Conservation (phyloP, 805 yeast genomes). For the Sugiyamaella chiloensis region DNA sequence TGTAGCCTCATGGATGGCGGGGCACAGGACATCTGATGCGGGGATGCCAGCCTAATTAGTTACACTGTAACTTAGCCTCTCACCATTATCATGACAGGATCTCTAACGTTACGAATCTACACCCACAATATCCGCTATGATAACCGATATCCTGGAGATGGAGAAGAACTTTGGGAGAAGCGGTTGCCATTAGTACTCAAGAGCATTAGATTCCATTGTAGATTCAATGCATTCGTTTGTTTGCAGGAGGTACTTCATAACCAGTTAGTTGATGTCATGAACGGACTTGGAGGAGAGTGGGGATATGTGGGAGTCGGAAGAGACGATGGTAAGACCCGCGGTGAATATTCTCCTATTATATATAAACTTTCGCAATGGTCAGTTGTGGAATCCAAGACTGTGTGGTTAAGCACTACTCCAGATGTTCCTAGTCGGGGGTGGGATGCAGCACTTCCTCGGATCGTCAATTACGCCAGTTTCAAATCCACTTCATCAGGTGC, state of each 20-base stretch:
- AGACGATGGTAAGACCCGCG: constrained; percentile 46
- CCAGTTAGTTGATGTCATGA: constrained; percentile 45
- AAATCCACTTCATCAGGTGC: constrained; percentile 3
- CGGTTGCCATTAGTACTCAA: constrained; percentile 40
- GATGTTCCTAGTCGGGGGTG: constrained; percentile 50
- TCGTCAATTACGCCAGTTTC: constrained; percentile 31
- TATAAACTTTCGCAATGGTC: constrained; percentile 39
- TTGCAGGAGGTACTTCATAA: constrained; percentile 48
- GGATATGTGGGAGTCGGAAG: constrained; percentile 39
- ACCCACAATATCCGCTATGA: constrained; percentile 30
- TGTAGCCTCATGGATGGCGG: too few relatives aligned
- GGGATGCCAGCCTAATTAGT: constrained; percentile 1
- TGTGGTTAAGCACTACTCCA: constrained; percentile 47
- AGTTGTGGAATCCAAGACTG: constrained; percentile 37
- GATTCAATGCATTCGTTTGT: constrained; percentile 39
- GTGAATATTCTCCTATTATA: constrained; percentile 50
- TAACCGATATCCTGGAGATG: constrained; percentile 22
- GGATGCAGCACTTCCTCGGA: constrained; percentile 46
- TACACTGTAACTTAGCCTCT: too few relatives aligned
- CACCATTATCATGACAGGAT: constrained; percentile 7
- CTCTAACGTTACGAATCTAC: constrained; percentile 19
- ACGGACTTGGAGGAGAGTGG: constrained; percentile 30
- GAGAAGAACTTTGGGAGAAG: constrained; percentile 46
- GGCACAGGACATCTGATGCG: neutral
- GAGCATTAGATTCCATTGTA: constrained; percentile 39